A percentile compares a stretch with the other conserved stretches of the same genome.
Evolutionary conservation across 164 flowering plant genomes (phyloP).

Genomic region (Vitis labrusca): DNA sequence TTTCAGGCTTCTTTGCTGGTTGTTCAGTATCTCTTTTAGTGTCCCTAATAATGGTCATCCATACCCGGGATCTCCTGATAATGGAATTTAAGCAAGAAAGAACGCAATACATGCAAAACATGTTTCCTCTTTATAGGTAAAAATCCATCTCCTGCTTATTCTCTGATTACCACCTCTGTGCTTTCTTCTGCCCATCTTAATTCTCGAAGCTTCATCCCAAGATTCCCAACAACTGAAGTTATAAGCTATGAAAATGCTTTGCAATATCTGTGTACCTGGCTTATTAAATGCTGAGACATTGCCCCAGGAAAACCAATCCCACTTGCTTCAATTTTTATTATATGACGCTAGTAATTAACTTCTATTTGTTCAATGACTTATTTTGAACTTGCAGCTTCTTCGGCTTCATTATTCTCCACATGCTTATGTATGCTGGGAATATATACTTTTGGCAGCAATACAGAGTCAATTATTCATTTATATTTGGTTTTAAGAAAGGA

Average conservation of each 20-base stretch:
- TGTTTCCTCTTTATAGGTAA: conserved; percentile 77
- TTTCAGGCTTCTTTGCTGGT: conserved; percentile 56
- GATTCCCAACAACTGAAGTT: no score
- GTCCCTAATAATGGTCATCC: conserved; percentile 42
- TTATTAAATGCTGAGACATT: no score
- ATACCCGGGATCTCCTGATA: conserved; percentile 25
- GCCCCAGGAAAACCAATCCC: no score
- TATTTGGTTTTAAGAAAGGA: conserved; percentile 71
- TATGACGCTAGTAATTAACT: no score
- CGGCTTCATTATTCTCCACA: conserved; percentile 58
- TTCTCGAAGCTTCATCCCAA: no score
- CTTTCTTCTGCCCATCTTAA: no score
- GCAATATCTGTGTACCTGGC: no score
- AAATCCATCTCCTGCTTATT: no score
- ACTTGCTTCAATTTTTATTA: no score
- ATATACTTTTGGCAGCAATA: conserved; percentile 63
- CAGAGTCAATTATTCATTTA: conserved; percentile 64
- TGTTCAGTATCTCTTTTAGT: conserved; percentile 43
- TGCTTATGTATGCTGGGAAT: conserved; percentile 57
- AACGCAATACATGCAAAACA: conserved; percentile 47
- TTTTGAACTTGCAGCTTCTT: conserved; percentile 47
- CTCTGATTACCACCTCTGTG: no score
- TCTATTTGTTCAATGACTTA: not conserved
- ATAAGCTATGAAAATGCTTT: no score
- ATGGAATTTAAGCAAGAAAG: conserved; percentile 21